These are phyloP conservation scores for Capronia epimyces DNA, from an alignment of 2,329 filamentous ascomycete genomes.

Conservation along the genomic window DNA sequence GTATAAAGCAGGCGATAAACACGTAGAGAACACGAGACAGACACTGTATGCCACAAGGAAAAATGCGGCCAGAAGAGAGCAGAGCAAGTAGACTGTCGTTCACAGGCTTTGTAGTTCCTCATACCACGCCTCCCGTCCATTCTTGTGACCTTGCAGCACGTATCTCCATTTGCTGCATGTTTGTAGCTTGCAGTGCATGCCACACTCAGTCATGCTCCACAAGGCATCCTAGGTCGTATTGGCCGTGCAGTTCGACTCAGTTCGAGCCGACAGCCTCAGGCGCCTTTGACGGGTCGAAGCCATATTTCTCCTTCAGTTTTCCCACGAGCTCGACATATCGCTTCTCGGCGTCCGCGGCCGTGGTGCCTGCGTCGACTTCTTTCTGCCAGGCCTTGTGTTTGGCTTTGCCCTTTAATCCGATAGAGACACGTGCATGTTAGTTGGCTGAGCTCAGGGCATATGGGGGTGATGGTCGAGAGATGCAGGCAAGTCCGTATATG, in stretches of 20 bases:
- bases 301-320: conserved; percentile 63
- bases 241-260: background rate
- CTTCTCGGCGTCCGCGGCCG: conserved; percentile 63
- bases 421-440: background rate
- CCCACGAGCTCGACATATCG: conserved; percentile 70
- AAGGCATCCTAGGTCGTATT: too few relatives aligned
- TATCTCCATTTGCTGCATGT: too few relatives aligned
- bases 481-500: conserved; percentile 56
- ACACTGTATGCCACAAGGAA: too few relatives aligned
- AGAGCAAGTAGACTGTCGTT: too few relatives aligned
- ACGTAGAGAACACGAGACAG: too few relatives aligned
- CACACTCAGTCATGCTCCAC: too few relatives aligned
- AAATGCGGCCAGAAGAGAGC: too few relatives aligned
- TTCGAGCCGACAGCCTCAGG: conserved; percentile 52
- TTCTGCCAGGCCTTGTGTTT: conserved; percentile 76
- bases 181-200: too few relatives aligned
- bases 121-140: too few relatives aligned
- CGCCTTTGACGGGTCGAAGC: conserved; percentile 59
- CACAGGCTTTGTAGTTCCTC: too few relatives aligned
- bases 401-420: conserved; percentile 61
- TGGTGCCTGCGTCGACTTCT: conserved; percentile 58
- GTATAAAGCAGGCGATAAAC: too few relatives aligned
- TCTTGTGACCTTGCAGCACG: too few relatives aligned
- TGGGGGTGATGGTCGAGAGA: background rate
- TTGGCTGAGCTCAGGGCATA: background rate